Conservation (phyloP, 179 eudicot species). For the Carnegiea gigantea region DNA sequence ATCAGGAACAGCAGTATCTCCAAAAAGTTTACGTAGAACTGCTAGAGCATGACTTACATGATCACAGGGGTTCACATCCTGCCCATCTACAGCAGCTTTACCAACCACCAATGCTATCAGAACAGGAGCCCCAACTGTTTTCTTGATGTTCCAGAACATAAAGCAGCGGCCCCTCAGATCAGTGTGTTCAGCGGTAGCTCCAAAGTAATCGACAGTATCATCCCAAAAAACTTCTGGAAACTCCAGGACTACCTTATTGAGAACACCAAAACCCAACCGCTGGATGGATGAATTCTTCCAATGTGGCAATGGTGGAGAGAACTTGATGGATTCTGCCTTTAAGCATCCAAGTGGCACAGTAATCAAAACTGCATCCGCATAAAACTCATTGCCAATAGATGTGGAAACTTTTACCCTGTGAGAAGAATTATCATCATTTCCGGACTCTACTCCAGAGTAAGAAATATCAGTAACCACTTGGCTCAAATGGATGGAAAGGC, state of each 20-base stretch:
- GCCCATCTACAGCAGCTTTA: conserved; percentile 91
- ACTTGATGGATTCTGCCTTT: conserved; percentile 71
- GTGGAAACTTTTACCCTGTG: conserved; percentile 71
- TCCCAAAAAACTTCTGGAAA: conserved; percentile 95
- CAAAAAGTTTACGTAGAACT: conserved; percentile 86
- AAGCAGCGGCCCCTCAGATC: conserved; percentile 84
- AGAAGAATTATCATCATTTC: conserved; percentile 33
- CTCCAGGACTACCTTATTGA: conserved; percentile 88
- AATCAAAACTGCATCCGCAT: conserved; percentile 81
- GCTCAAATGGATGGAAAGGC: conserved; percentile 69
- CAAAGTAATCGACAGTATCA: conserved; percentile 95
- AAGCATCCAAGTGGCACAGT: conserved; percentile 97
- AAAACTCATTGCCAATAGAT: conserved; percentile 57
- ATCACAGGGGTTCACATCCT: conserved; percentile 53
- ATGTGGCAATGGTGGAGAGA: conserved; percentile 82
- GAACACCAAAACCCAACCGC: conserved; percentile 94
- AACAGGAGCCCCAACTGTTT: conserved; percentile 96
- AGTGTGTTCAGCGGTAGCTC: conserved; percentile 90
- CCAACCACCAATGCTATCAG: conserved; percentile 96
- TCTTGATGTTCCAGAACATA: conserved; percentile 98
- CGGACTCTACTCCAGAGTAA: conserved; percentile 38
- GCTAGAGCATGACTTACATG: conserved; percentile 77
- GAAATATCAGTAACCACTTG: conserved; percentile 77
- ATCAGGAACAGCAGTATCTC: conserved; percentile 67
- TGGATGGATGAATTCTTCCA: conserved; percentile 90